Evolutionary conservation across 371 early-diverging fungal genomes (phyloP).

Genomic region (Batkoa obscura): DNA sequence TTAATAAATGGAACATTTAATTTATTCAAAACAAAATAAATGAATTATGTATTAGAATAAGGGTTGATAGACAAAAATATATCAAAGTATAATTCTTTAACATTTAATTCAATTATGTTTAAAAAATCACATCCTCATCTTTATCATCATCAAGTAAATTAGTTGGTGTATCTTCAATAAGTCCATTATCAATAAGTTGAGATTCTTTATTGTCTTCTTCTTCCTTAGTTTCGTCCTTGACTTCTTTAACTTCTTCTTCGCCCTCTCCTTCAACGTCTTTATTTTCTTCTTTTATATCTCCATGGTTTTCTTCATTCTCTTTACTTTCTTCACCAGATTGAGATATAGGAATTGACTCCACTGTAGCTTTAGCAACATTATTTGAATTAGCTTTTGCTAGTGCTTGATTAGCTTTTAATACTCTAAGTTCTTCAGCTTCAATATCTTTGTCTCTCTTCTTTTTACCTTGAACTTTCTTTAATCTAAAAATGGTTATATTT

Average conservation of each 20-base stretch:
- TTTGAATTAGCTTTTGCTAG: constrained; percentile 4
- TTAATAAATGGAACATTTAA: no score
- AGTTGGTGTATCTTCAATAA: constrained; percentile 16
- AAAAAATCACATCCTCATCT: constrained; percentile 42
- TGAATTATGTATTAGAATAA: no score
- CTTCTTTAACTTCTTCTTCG: neutral
- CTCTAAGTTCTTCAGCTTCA: constrained; percentile 17
- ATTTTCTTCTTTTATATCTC: neutral
- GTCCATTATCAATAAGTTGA: no score
- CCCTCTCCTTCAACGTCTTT: constrained; percentile 8
- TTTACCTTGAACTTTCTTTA: constrained; percentile 95
- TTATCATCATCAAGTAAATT: constrained; percentile 24
- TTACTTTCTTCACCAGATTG: no score
- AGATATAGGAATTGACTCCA: no score
- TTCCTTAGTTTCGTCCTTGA: no score
- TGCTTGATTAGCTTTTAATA: constrained; percentile 3
- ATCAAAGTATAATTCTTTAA: no score
- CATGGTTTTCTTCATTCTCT: no score
- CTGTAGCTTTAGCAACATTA: no score
- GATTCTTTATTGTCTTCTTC: no score
- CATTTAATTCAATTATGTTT: neutral
- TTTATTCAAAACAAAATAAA: no score
- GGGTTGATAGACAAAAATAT: no score
- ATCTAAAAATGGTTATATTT: constrained; percentile 16
- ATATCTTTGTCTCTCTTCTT: constrained; percentile 65